Conservation (phyloP, 371 early-diverging fungal genomes). For the Zopfochytrium polystomum region DNA sequence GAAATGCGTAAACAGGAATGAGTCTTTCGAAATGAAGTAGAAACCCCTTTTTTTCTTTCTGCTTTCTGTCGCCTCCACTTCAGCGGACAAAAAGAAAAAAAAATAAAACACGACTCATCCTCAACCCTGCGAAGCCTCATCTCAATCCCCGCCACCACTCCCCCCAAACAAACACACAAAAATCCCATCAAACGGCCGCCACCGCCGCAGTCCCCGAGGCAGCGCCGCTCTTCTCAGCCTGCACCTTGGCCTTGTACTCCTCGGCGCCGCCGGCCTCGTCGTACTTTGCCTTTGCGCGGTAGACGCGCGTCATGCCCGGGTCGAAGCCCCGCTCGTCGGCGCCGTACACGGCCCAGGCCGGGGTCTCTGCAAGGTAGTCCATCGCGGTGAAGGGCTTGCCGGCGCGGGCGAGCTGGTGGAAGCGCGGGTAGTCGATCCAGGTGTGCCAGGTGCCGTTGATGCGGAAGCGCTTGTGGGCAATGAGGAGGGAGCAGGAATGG, state of each 20-base stretch:
- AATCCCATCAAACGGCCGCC: no score
- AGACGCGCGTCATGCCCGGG: slow-evolving; percentile 68
- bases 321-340: slow-evolving; percentile 71
- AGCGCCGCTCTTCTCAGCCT: slow-evolving; percentile 7
- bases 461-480: slow-evolving; percentile 66
- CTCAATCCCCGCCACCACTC: no score
- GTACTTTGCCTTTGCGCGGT: slow-evolving; percentile 51
- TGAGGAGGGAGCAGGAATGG: slow-evolving; percentile 71
- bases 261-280: slow-evolving; percentile 8
- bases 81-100: no score
- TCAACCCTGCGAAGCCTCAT: no score
- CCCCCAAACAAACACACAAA: no score
- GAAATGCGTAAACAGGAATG: no score
- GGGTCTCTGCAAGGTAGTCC: slow-evolving; percentile 73
- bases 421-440: slow-evolving; percentile 75
- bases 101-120: no score
- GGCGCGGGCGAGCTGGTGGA: slow-evolving; percentile 60
- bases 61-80: no score
- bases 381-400: slow-evolving; percentile 64
- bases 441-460: slow-evolving; percentile 73
- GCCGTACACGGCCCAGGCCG: slow-evolving; percentile 77
- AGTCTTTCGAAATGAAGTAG: no score
- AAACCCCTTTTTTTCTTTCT: no score
- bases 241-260: slow-evolving; percentile 15
- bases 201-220: no score